Evolutionary conservation across 805 yeast genomes (phyloP), one percentile per base, ranked within the genome.

Genomic region (Saccharomyces cerevisiae): DNA sequence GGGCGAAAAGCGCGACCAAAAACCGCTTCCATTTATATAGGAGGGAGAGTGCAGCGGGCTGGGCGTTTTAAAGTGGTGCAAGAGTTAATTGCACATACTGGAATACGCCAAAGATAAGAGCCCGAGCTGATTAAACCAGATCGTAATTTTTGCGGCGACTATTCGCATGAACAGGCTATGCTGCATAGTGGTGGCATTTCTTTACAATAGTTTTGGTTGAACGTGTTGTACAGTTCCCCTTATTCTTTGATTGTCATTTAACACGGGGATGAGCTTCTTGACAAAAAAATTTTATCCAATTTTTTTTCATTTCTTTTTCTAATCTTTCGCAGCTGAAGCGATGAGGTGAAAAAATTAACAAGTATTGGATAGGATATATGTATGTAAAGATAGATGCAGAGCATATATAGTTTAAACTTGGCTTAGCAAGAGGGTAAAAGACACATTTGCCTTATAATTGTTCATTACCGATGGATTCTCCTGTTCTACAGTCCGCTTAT

Each of bases 401-500:
- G 17, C 17, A 6, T 11, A 29, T 14, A 24, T 22, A 26, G 51
- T 22, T 27, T 29, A 22, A 6, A 22, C 26, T n/a, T 22, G 46
- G 52, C 24, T 36, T 47, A 17, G 43, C 32, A 28, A 13, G 49
- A 49, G 50, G 48, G 51, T 41, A 46, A 17, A 29, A 43, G 46
- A 24, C 51, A 52, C n/a, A 49, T 47, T 2, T 21, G 43, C 10
- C 8, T n/a, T 36, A 10, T 36, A 8, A 17, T 6, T 17, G 11
- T 36, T 36, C 2, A 36, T 6, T n/a, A 17, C 9, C 24, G 22
- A 36, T 36, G 43, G 43, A 36, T 17, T 36, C 43, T 11, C 65
- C 66, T 8, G 63, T 68, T 50, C 65, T 67, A n/a, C 60, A 72
- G 17, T 76, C 84, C 26, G 71, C 70, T 43, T 88, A 83, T 66